Base-by-base conservation (phyloP, 495 filamentous ascomycete species). In the Aspergillus asperescens region DNA sequence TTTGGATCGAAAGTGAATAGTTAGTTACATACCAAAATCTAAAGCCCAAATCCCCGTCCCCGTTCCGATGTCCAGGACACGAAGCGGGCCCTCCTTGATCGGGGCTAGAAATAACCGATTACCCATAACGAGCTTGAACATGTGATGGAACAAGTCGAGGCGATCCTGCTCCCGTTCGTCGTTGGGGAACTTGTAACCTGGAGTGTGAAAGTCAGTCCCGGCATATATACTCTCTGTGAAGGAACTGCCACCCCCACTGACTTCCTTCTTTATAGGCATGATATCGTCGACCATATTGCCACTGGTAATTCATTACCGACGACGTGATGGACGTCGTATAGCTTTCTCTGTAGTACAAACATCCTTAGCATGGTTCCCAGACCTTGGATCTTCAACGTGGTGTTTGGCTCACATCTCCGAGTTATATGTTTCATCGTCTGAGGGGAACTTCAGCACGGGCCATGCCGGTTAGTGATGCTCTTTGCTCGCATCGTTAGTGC, bases 21-120 rank as follows among this genome's bases (percentile, higher is more conserved):
- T 5, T n/a, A 15, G 31, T 32, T 10, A 52, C 50, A 0, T 15
- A 47, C 47, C 56, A 50, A 77, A 68, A 25, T 75, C 69, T n/a
- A 78, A 75, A 18, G 76, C 67, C 77, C 79, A 82, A 7, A 77
- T 65, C 5, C 81, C 79, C 1, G 79, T 81, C 10, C 49, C 55
- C 4, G 56, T 62, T 1, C 74, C 74, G 19, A 78, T 48, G 52
- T 79, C 74, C 10, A 79, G 58, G 9, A 77, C 71, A 34, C 59
- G 69, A 1, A 38, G 19, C 6, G 49, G 49, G 24, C 70, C 63
- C 4, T 67, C 66, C 7, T 66, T 38, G 15, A 78, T 62, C 9
- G 69, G 69, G 1, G 72, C 69, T 6, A 68, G 54, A 40, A 54
- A 62, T 3, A 75, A 59, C 12, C 62, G 55, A n/a, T 61, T 55